Percentiles rank a stretch among this genome's conserved stretches.
Conservation (phyloP, 2,329 filamentous ascomycete species). For the Colletotrichum liriopes region DNA sequence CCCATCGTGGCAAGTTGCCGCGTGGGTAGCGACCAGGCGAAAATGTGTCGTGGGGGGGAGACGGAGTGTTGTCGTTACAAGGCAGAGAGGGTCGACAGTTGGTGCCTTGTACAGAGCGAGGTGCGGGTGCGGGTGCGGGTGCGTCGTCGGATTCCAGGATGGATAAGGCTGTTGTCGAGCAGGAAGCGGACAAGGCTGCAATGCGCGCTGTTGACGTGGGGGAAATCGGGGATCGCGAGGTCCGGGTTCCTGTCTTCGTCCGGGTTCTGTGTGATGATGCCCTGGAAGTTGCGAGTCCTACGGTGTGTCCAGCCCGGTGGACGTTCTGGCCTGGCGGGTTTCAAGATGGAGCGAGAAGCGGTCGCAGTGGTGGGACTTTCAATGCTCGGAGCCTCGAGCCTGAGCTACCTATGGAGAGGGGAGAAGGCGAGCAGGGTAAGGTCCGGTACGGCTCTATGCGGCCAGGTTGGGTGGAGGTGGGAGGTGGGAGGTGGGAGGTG, state of each 20-base stretch:
- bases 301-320: constrained; percentile 5
- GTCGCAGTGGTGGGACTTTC: constrained; percentile 41
- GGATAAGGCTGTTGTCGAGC: constrained; percentile 1
- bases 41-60: background rate
- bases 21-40: constrained; percentile 31
- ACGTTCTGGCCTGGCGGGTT: constrained; percentile 48
- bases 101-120: constrained; percentile 24
- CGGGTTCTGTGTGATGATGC: background rate
- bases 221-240: constrained; percentile 2
- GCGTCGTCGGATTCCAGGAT: constrained; percentile 8
- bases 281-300: background rate
- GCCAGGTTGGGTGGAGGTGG: constrained; percentile 15
- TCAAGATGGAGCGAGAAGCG: constrained; percentile 47
- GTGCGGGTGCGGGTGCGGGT: constrained; percentile 3
- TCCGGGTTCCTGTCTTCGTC: constrained; percentile 15
- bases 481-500: background rate
- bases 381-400: constrained; percentile 35
- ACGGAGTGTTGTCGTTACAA: constrained; percentile 11
- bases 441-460: constrained; percentile 23
- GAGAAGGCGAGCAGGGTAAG: constrained; percentile 20
- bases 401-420: constrained; percentile 15
- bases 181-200: constrained; percentile 22
- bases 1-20: constrained; percentile 74
- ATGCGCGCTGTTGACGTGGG: constrained; percentile 30
- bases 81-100: constrained; percentile 3